Evolutionary conservation across 306 rosid genomes (phyloP).

Genomic region (Acacia crassicarpa): DNA sequence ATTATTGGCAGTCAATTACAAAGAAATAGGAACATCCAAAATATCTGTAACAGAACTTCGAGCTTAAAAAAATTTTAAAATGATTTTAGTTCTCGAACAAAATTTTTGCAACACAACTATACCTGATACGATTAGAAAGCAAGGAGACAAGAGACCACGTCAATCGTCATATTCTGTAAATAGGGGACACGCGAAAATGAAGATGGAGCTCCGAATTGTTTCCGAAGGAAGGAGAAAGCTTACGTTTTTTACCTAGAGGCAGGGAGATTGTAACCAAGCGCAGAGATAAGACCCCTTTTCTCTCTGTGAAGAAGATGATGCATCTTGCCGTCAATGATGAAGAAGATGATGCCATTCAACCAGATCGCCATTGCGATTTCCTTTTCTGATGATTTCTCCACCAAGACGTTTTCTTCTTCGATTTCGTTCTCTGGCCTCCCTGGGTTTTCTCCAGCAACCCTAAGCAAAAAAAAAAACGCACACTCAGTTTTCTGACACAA

Average conservation of each 20-base stretch:
- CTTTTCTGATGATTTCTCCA: too few relatives aligned
- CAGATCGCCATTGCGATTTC: too few relatives aligned
- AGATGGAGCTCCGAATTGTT: conserved; percentile 33
- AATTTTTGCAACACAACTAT: conserved; percentile 11
- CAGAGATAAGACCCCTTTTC: conserved; percentile 33
- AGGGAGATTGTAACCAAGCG: conserved; percentile 29
- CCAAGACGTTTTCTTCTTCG: too few relatives aligned
- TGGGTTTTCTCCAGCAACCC: too few relatives aligned
- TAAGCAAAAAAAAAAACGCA: too few relatives aligned
- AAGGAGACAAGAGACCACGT: conserved; percentile 20
- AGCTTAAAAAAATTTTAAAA: not conserved
- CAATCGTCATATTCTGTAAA: conserved; percentile 25
- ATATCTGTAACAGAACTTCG: not conserved
- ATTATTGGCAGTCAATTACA: conserved; percentile 3
- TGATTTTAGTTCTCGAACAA: not conserved
- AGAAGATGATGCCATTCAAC: too few relatives aligned
- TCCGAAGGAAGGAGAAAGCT: conserved; percentile 30
- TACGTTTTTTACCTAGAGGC: conserved; percentile 33
- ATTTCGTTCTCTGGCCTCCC: too few relatives aligned
- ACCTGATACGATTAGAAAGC: conserved; percentile 42
- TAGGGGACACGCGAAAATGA: conserved; percentile 34
- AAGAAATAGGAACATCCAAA: conserved; percentile 24
- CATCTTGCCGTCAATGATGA: too few relatives aligned
- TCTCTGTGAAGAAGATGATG: too few relatives aligned
- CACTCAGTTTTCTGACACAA: too few relatives aligned